Percentiles rank a stretch among this genome's conserved stretches.
These are phyloP conservation scores for Saccharomyces cerevisiae DNA, from an alignment of 805 yeast genomes.

Conservation along the genomic window DNA sequence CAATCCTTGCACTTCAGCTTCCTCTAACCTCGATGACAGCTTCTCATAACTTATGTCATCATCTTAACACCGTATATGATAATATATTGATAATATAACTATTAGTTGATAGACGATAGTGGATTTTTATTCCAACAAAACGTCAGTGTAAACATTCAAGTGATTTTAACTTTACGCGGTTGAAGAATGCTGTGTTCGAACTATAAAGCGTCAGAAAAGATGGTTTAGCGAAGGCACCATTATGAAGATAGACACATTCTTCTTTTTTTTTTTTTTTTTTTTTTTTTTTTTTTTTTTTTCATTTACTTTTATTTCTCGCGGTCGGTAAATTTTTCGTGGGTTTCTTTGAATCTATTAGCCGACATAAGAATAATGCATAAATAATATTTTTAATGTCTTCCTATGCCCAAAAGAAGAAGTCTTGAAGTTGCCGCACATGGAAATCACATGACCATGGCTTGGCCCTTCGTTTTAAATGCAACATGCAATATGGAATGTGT, in stretches of 20 bases:
- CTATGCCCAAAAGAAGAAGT: neutral
- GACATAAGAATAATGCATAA: neutral
- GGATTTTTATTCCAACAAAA: too few relatives aligned
- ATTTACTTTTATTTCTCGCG: neutral
- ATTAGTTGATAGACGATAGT: too few relatives aligned
- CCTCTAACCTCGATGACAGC: too few relatives aligned
- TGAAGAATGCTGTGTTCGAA: neutral
- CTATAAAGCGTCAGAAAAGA: neutral
- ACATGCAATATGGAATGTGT: too few relatives aligned
- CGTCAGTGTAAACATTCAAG: too few relatives aligned
- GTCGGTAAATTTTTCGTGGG: neutral
- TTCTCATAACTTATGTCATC: too few relatives aligned
- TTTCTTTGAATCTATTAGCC: neutral
- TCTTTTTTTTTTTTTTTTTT: neutral
- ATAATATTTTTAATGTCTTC: too few relatives aligned
- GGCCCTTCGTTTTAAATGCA: too few relatives aligned
- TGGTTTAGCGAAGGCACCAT: neutral
- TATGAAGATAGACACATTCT: neutral
- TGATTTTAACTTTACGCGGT: neutral
- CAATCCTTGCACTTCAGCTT: too few relatives aligned
- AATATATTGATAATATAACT: too few relatives aligned
- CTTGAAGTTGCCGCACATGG: neutral
- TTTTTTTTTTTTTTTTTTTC: neutral
- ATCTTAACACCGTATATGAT: too few relatives aligned
- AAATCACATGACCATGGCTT: neutral